Evolutionary conservation across 2,329 filamentous ascomycete genomes (phyloP), one percentile per base, ranked within the genome.

Genomic region (Venturia effusa): DNA sequence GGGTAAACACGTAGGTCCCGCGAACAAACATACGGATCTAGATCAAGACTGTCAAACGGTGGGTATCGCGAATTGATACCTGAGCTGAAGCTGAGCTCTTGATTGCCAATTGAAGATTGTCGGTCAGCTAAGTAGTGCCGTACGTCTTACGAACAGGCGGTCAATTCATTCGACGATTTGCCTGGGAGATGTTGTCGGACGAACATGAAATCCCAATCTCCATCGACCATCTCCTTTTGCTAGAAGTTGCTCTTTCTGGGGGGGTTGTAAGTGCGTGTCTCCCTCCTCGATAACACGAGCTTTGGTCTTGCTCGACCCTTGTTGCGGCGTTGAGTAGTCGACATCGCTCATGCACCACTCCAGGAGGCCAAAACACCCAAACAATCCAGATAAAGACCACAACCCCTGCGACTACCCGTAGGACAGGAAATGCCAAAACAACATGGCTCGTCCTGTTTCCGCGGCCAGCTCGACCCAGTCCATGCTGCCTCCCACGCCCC

Each of bases 371-470:
- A 39, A 48, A n/a, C 57, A 54, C 62, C 59, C 37, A 59, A 34
- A 15, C 24, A 55, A 55, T 27, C 32, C 32, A 37, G n/a, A 62
- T 41, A 39, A 41, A 48, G 48, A 60, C 55, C 54, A 34, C 57
- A 34, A n/a, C 15, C 22, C 57, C 43, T 39, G 24, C 37, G 15
- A 55, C 54, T 27, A 39, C 37, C n/a, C n/a, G n/a, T n/a, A n/a
- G n/a, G 22, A 10, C 22, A 45, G 30, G 19, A 13, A 19, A 57
- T 57, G 61, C 37, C 40, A 22, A 24, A 54, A 39, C 61, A 65
- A 24, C 24, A 67, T 67, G 66, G 64, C 66, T 41, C 66, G 65
- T 55, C 55, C 66, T 15, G 51, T 45, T 19, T 67, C 66, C 30
- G 59, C 54, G 30, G 61, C 64, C 40, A 51, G 64, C 61, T 30